Evolutionary conservation across 805 yeast genomes (phyloP).

Genomic region (Ogataea pilisensis): DNA sequence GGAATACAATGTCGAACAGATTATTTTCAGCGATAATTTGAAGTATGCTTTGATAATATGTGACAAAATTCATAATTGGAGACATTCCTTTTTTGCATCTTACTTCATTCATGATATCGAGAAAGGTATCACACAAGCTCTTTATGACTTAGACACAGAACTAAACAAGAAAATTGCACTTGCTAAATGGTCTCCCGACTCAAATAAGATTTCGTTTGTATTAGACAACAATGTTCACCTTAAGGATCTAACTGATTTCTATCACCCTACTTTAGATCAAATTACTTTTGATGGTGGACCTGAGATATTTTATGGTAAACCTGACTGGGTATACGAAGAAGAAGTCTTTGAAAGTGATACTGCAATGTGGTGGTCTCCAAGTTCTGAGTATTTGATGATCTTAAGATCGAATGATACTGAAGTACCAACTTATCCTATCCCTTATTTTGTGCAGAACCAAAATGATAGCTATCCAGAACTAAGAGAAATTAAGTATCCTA

Average conservation of each 20-base stretch:
- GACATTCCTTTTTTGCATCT: slow-evolving; percentile 64
- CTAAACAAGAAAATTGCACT: slow-evolving; percentile 34
- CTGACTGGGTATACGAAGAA: slow-evolving; percentile 95
- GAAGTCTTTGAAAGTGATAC: slow-evolving; percentile 70
- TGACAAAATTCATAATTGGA: slow-evolving; percentile 58
- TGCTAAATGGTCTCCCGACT: slow-evolving; percentile 74
- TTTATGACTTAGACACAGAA: slow-evolving; percentile 16
- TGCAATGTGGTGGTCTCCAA: slow-evolving; percentile 87
- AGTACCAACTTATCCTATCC: slow-evolving; percentile 70
- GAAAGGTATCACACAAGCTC: slow-evolving; percentile 21
- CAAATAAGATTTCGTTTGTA: slow-evolving; percentile 61
- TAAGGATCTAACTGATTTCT: slow-evolving; percentile 31
- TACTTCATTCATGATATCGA: slow-evolving; percentile 59
- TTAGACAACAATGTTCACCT: slow-evolving; percentile 66
- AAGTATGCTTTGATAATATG: slow-evolving; percentile 55
- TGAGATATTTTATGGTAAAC: slow-evolving; percentile 76
- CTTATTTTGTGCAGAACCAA: slow-evolving; percentile 61
- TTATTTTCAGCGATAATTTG: slow-evolving; percentile 67
- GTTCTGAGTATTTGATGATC: slow-evolving; percentile 60
- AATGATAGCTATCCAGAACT: slow-evolving; percentile 53
- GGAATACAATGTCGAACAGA: slow-evolving; percentile 44
- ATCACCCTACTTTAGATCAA: slow-evolving; percentile 33
- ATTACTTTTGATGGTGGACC: slow-evolving; percentile 69
- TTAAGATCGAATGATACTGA: slow-evolving; percentile 66
- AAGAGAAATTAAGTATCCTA: slow-evolving; percentile 69